A percentile compares a stretch with the other conserved stretches of the same genome.
These are phyloP conservation scores for Aspergillus sp. DNA, from an alignment of 2,329 filamentous ascomycete species.

Conservation along the genomic window DNA sequence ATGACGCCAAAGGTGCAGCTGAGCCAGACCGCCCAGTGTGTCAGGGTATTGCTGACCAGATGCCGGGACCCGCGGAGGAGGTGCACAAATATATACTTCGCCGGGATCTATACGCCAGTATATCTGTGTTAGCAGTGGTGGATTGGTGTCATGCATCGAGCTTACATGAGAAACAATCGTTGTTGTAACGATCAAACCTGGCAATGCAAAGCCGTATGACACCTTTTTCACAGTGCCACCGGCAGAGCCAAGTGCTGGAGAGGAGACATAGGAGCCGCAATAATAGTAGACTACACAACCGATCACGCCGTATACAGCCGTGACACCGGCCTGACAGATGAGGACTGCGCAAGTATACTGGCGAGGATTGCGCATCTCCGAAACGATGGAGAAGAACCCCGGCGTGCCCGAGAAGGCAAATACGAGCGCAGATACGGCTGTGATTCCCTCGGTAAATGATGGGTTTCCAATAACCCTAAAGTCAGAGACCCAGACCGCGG, in stretches of 20 bases:
- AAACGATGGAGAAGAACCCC: slow-evolving; percentile 35
- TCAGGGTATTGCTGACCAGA: slow-evolving; percentile 18
- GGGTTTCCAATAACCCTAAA: slow-evolving; percentile 24
- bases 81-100: slow-evolving; percentile 17
- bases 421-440: slow-evolving; percentile 28
- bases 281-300: slow-evolving; percentile 46
- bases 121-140: background rate
- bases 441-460: slow-evolving; percentile 27
- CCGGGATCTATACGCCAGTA: slow-evolving; percentile 21
- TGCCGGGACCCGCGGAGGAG: slow-evolving; percentile 16
- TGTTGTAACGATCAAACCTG: slow-evolving; percentile 31
- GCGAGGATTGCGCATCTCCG: slow-evolving; percentile 37
- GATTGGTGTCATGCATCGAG: background rate
- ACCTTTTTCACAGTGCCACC: slow-evolving; percentile 45
- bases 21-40: slow-evolving; percentile 25
- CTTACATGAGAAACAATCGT: slow-evolving; percentile 21
- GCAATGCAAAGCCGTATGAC: slow-evolving; percentile 43
- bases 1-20: slow-evolving; percentile 19
- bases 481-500: slow-evolving; percentile 25
- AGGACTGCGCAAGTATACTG: slow-evolving; percentile 32
- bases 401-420: slow-evolving; percentile 29
- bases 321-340: slow-evolving; percentile 32
- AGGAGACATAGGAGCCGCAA: slow-evolving; percentile 48
- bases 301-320: slow-evolving; percentile 34
- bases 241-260: slow-evolving; percentile 49